Conservation (phyloP, 495 filamentous ascomycete species). For the Penicillium argentinense region DNA sequence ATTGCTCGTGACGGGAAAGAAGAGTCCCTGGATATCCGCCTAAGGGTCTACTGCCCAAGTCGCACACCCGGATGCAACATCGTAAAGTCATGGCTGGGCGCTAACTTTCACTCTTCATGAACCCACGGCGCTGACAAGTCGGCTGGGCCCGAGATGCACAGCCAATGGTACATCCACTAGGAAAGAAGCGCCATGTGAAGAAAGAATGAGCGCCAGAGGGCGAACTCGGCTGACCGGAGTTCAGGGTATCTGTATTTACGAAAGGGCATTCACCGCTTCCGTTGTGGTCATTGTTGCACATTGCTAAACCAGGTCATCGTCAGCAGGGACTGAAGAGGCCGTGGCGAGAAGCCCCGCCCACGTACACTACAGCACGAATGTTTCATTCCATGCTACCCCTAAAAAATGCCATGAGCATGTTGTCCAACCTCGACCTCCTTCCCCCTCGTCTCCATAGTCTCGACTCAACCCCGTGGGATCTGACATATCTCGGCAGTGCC, state of each 20-base stretch:
- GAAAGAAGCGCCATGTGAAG: constrained; percentile 22
- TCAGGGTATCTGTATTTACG: not conserved
- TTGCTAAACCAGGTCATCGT: constrained; percentile 20
- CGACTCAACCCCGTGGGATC: constrained; percentile 28
- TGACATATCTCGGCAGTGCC: constrained; percentile 42
- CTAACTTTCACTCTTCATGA: constrained; percentile 12
- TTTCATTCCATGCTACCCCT: constrained; percentile 28
- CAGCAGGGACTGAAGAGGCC: constrained; percentile 19
- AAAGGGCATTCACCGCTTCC: constrained; percentile 18
- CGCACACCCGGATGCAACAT: constrained; percentile 44
- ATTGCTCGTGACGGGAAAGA: constrained; percentile 24
- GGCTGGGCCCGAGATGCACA: constrained; percentile 9
- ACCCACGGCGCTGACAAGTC: constrained; percentile 11
- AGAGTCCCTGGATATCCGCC: constrained; percentile 6
- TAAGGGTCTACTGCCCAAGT: constrained; percentile 18
- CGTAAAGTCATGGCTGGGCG: constrained; percentile 15
- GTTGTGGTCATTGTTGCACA: constrained; percentile 29
- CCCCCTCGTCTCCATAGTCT: constrained; percentile 3
- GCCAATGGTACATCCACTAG: constrained; percentile 14
- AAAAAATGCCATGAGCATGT: constrained; percentile 26
- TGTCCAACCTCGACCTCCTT: constrained; percentile 25
- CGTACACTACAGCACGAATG: constrained; percentile 16
- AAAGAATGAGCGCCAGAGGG: constrained; percentile 1
- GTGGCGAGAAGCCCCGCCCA: constrained; percentile 4
- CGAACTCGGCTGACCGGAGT: constrained; percentile 24